Percentiles rank a stretch among this genome's conserved stretches.
phyloP scores from a whole-genome alignment of 2,329 filamentous ascomycete species.

The Penicillium oxalicum region DNA sequence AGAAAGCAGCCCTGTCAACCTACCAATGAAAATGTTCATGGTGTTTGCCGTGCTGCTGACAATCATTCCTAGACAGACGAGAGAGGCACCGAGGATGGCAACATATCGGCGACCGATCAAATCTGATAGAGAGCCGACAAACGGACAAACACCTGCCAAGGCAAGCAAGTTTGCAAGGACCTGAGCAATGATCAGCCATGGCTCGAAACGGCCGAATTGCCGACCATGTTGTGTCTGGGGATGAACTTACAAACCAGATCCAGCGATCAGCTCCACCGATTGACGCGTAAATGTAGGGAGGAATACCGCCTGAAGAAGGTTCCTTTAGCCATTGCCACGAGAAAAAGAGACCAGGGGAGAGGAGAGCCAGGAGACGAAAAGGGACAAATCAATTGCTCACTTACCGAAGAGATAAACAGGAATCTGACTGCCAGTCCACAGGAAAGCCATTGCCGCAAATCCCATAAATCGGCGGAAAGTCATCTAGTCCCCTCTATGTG shows the following conservation, averaged over 20 bases:
- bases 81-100: slow-evolving; percentile 48
- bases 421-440: slow-evolving; percentile 58
- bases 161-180: slow-evolving; percentile 50
- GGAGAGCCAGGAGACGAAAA: slow-evolving; percentile 1
- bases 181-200: slow-evolving; percentile 12
- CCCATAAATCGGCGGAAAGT: slow-evolving; percentile 49
- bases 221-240: too few species aligned
- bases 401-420: slow-evolving; percentile 50
- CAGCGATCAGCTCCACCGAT: slow-evolving; percentile 56
- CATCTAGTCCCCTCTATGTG: slow-evolving; percentile 37
- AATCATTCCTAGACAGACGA: slow-evolving; percentile 56
- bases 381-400: too few species aligned
- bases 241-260: slow-evolving; percentile 51
- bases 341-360: slow-evolving; percentile 9
- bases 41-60: slow-evolving; percentile 51
- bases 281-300: slow-evolving; percentile 53
- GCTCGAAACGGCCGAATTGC: background rate
- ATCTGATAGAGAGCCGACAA: slow-evolving; percentile 62
- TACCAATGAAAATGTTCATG: slow-evolving; percentile 59
- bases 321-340: slow-evolving; percentile 1
- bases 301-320: slow-evolving; percentile 36
- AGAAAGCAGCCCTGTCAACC: slow-evolving; percentile 16
- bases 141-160: slow-evolving; percentile 53
- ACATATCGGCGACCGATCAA: slow-evolving; percentile 58
- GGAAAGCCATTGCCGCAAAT: slow-evolving; percentile 53